Conservation (phyloP, 805 yeast species). For the Sugiyamaella marilandica region DNA sequence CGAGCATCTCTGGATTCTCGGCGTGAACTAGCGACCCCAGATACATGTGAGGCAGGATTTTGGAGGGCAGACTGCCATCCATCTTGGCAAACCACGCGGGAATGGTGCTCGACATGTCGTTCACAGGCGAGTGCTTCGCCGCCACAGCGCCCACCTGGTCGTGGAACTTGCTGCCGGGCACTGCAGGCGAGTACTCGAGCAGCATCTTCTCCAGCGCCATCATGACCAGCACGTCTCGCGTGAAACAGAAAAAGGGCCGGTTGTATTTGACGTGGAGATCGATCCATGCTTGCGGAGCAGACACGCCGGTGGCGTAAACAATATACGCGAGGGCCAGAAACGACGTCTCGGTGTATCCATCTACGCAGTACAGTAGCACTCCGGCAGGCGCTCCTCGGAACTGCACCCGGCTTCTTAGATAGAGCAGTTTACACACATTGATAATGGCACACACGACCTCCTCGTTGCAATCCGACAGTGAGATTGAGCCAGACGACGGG, state of each 20-base stretch:
- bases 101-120: slow-evolving; percentile 1
- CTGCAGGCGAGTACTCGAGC: slow-evolving; percentile 53
- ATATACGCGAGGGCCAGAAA: slow-evolving; percentile 65
- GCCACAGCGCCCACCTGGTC: slow-evolving; percentile 17
- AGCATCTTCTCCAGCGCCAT: slow-evolving; percentile 60
- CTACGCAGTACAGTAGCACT: slow-evolving; percentile 69
- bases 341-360: slow-evolving; percentile 90
- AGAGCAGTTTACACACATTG: slow-evolving; percentile 64
- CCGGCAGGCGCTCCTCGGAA: slow-evolving; percentile 24
- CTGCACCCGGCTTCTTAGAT: slow-evolving; percentile 32
- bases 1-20: slow-evolving; percentile 56
- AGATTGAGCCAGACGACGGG: slow-evolving; percentile 82
- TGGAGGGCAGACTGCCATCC: slow-evolving; percentile 76
- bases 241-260: slow-evolving; percentile 81
- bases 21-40: slow-evolving; percentile 85
- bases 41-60: slow-evolving; percentile 76
- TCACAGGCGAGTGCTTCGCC: background rate
- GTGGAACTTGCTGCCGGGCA: slow-evolving; percentile 11
- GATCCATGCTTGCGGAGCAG: slow-evolving; percentile 61
- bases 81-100: slow-evolving; percentile 30
- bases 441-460: slow-evolving; percentile 60
- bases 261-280: slow-evolving; percentile 58
- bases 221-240: slow-evolving; percentile 62
- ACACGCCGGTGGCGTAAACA: slow-evolving; percentile 60
- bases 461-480: slow-evolving; percentile 63